phyloP scores from a whole-genome alignment of 2,329 filamentous ascomycete species.

The Drechslerella dactyloides region DNA sequence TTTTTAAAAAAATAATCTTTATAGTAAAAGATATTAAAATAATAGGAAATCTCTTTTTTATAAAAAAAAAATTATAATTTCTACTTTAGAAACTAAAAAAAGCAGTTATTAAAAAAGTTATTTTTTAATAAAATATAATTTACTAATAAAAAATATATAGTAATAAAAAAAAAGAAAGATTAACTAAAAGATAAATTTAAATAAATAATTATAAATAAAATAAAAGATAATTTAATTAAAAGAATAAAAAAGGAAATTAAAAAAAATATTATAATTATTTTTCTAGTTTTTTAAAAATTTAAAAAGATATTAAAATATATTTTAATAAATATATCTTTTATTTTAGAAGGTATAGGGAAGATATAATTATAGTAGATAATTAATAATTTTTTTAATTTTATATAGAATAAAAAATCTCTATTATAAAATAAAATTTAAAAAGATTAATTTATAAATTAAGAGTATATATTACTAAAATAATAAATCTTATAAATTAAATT shows the following conservation, averaged over 20 bases:
- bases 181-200: background rate
- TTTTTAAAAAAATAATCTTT: background rate
- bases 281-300: background rate
- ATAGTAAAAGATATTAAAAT: background rate
- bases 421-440: background rate
- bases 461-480: conserved; percentile 1
- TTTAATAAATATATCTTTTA: background rate
- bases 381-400: too few species aligned
- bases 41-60: background rate
- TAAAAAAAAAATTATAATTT: too few species aligned
- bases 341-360: background rate
- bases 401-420: background rate
- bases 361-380: background rate
- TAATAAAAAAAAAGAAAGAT: too few species aligned
- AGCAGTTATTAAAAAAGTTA: too few species aligned
- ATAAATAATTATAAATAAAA: conserved; percentile 9
- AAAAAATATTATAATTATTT: conserved; percentile 8
- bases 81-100: too few species aligned
- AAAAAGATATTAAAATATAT: conserved; percentile 1
- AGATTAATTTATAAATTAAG: background rate
- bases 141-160: too few species aligned
- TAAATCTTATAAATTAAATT: background rate
- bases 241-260: conserved; percentile 1
- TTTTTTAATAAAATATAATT: too few species aligned
- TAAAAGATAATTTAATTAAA: conserved; percentile 16